Base-by-base conservation (phyloP, 2,329 filamentous ascomycete species). In the Neophaeococcomyces mojaviensis region DNA sequence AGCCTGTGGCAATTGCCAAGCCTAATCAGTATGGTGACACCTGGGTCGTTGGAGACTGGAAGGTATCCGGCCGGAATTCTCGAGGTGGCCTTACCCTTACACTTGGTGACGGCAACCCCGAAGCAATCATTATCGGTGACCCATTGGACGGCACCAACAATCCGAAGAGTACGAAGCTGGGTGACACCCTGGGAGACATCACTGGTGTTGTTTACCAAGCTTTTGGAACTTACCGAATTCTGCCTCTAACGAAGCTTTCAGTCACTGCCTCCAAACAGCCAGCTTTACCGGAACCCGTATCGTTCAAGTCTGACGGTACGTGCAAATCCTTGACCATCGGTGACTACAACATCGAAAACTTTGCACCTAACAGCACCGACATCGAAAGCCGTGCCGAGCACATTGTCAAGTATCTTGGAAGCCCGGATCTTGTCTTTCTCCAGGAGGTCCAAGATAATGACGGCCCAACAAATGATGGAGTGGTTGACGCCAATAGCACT, bases 401-500 rank as follows among this genome's bases (percentile, higher is more conserved):
- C 56, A 82, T 87, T 51, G 78, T 79, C 43, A 65, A 76, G 52
- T 80, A 79, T 63, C 65, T 86, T 51, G 72, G 71, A 48, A 74
- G 73, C 0, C 83, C 83, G 0, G 79, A 82, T 58, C 60, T 86
- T 4, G 58, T 87, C 47, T 84, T 84, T 58, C 57, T 87, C 2
- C 82, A 86, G 60, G 83, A 86, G 63, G 68, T 86, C 37, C 83
- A 86, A 63, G 83, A 86, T 58, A 70, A 81, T 67, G 74, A 70
- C 33, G 82, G 82, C 12, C 61, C 72, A 2, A 76, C 71, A 10
- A 71, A 85, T 60, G 73, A 84, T 53, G 80, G 74, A 49, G 58
- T 73, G n/a, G 68, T 73, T 12, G 64, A 65, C 33, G 77, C 78
- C 34, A 80, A 81, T 57, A 41, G 70, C 36, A 85, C 82, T 0